Evolutionary conservation across 2,329 filamentous ascomycete genomes (phyloP).

Genomic region (Xylariaceae sp.): DNA sequence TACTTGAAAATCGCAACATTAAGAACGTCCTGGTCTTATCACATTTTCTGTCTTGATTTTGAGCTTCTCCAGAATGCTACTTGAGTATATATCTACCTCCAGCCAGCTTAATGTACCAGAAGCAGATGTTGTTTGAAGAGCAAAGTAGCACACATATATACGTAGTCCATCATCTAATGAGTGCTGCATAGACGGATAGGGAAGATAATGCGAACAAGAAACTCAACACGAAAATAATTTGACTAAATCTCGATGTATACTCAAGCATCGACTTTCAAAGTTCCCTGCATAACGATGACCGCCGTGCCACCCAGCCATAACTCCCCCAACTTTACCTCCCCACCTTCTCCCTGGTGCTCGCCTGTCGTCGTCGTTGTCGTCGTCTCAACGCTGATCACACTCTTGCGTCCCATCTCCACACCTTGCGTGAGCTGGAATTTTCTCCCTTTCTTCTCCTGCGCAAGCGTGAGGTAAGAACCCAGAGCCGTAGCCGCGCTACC

Average conservation of each 20-base stretch:
- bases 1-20: not conserved
- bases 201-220: not conserved
- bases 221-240: not conserved
- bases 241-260: not conserved
- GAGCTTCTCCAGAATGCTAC: no score
- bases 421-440: conserved; percentile 66
- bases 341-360: conserved; percentile 9
- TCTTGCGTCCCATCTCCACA: conserved; percentile 69
- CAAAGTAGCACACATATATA: no score
- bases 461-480: conserved; percentile 58
- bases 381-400: conserved; percentile 57
- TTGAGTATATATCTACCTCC: no score
- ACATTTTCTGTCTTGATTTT: no score
- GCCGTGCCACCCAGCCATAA: conserved; percentile 40
- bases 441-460: conserved; percentile 37
- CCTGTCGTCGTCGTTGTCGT: conserved; percentile 20
- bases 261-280: conserved; percentile 34
- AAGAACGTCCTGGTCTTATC: no score
- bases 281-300: conserved; percentile 41
- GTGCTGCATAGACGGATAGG: no score
- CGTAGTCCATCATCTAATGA: no score
- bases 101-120: no score
- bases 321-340: conserved; percentile 26
- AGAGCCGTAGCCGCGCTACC: conserved; percentile 67
- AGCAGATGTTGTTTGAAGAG: no score